Evolutionary conservation across 306 rosid species (phyloP).

Genomic region (Mucuna pruriens): DNA sequence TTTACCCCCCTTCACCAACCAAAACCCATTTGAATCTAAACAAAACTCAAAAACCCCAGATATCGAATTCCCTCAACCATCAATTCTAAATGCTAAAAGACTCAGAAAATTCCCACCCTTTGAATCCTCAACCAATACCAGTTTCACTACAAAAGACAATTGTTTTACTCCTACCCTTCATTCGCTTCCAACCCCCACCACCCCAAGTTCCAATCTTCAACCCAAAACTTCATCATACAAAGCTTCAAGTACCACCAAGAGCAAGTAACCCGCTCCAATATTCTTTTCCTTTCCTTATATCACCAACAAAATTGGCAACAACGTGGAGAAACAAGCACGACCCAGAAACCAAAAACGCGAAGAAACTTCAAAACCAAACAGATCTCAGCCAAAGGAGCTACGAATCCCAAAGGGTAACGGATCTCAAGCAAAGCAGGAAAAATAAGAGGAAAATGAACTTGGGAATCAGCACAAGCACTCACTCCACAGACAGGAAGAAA

Average conservation of each 20-base stretch:
- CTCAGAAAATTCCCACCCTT: constrained; percentile 42
- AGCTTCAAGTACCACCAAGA: too few relatives aligned
- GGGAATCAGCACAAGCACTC: constrained; percentile 40
- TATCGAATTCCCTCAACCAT: constrained; percentile 21
- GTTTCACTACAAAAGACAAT: constrained; percentile 57
- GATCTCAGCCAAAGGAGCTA: constrained; percentile 65
- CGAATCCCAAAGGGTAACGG: constrained; percentile 52
- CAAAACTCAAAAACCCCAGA: constrained; percentile 32
- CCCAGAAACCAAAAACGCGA: too few relatives aligned
- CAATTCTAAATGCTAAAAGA: constrained; percentile 40
- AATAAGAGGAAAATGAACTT: constrained; percentile 31
- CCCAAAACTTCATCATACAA: not conserved
- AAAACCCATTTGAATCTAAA: constrained; percentile 47
- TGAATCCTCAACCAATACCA: constrained; percentile 75
- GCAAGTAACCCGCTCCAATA: too few relatives aligned
- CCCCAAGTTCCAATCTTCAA: constrained; percentile 14
- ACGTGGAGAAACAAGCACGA: too few relatives aligned
- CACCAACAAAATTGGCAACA: not conserved
- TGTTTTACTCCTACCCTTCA: constrained; percentile 68
- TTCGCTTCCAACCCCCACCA: constrained; percentile 52
- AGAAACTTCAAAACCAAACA: constrained; percentile 42
- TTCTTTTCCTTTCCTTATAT: too few relatives aligned
- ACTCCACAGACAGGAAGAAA: constrained; percentile 35
- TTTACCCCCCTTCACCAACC: constrained; percentile 38
- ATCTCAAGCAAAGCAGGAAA: constrained; percentile 62